These are phyloP conservation scores for Arxiozyma heterogenica DNA, from an alignment of 1,139 yeast genomes.

Conservation along the genomic window DNA sequence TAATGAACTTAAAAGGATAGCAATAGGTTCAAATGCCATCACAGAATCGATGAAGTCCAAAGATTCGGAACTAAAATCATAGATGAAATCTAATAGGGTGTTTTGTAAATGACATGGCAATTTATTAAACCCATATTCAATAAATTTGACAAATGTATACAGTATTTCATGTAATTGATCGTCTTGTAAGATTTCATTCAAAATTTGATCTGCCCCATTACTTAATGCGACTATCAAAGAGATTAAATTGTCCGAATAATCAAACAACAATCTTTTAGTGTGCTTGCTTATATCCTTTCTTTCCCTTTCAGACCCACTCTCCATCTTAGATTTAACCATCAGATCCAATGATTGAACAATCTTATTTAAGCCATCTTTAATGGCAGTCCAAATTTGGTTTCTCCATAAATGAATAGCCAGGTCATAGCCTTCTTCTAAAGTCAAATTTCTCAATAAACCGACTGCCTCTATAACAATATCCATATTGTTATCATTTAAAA, in stretches of 20 bases:
- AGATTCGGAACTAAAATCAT: conserved; percentile 60
- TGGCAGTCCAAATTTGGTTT: conserved; percentile 58
- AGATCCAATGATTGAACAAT: conserved; percentile 41
- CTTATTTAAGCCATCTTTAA: conserved; percentile 44
- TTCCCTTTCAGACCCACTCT: conserved; percentile 40
- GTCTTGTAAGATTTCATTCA: conserved; percentile 41
- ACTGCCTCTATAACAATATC: conserved; percentile 73
- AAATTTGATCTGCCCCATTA: conserved; percentile 53
- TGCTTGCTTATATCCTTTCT: conserved; percentile 26
- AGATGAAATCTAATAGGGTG: conserved; percentile 50
- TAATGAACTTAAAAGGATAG: conserved; percentile 15
- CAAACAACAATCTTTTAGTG: conserved; percentile 42
- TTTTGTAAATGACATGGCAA: conserved; percentile 41
- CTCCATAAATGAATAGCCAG: conserved; percentile 69
- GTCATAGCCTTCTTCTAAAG: conserved; percentile 85
- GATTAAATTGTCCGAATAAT: conserved; percentile 63
- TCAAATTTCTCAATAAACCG: conserved; percentile 71
- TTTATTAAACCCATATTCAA: conserved; percentile 28
- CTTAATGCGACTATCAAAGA: conserved; percentile 63
- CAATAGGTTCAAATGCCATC: conserved; percentile 22
- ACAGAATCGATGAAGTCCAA: conserved; percentile 43
- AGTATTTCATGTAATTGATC: conserved; percentile 33
- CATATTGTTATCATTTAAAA: conserved; percentile 57
- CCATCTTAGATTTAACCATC: conserved; percentile 27
- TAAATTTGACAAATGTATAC: conserved; percentile 36